These are phyloP conservation scores for Naganishia vaughanmartiniae DNA, from an alignment of 768 basidiomycete species.

Conservation along the genomic window DNA sequence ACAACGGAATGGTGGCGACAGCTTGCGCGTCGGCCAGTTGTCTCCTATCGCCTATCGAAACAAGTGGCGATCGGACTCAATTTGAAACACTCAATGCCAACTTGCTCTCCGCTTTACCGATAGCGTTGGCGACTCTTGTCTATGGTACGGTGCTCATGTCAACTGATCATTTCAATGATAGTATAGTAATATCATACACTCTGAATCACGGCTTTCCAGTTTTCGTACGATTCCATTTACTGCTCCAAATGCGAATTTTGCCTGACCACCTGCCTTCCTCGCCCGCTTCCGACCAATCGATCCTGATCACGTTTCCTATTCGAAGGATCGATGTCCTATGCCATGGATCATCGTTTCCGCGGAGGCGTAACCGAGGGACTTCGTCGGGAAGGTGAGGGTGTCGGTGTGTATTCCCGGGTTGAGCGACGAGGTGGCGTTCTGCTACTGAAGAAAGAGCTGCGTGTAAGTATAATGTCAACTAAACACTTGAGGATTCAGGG, in stretches of 20 bases:
- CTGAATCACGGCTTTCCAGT: neutral
- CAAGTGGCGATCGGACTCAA: neutral
- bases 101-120: neutral
- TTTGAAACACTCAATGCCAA: neutral
- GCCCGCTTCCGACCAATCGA: neutral
- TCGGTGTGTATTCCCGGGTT: constrained; percentile 11
- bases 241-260: neutral
- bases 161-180: neutral
- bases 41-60: neutral
- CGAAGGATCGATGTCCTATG: neutral
- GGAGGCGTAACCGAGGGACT: constrained; percentile 15
- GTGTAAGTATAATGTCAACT: neutral
- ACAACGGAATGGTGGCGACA: neutral
- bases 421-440: constrained; percentile 10
- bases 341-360: neutral
- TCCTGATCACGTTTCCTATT: neutral
- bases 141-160: neutral
- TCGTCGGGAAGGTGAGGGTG: constrained; percentile 1
- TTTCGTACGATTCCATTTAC: neutral
- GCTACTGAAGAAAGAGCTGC: neutral
- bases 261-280: neutral
- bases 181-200: neutral
- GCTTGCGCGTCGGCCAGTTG: neutral
- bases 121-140: neutral
- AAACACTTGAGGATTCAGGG: neutral